Evolutionary conservation across 257 asterid genomes (phyloP).

Genomic region (Echium plantagineum): DNA sequence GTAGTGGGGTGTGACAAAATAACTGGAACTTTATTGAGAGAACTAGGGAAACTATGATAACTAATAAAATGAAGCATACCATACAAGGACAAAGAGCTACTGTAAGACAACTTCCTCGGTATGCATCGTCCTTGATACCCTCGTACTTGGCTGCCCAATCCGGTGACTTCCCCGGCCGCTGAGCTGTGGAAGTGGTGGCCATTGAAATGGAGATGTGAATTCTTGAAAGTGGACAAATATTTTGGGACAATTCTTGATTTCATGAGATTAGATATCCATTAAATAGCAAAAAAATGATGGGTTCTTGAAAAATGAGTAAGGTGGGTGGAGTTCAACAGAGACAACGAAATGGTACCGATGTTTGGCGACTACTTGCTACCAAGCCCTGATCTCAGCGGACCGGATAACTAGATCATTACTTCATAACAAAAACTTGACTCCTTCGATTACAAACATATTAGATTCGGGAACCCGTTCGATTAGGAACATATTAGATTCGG

Average conservation of each 20-base stretch:
- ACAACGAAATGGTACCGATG: too few relatives aligned
- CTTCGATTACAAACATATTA: too few relatives aligned
- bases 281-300: too few relatives aligned
- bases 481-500: too few relatives aligned
- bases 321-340: too few relatives aligned
- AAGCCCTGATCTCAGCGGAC: too few relatives aligned
- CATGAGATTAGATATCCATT: conserved; percentile 2
- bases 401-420: too few relatives aligned
- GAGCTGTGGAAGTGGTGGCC: conserved; percentile 32
- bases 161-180: conserved; percentile 18
- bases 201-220: conserved; percentile 19
- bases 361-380: too few relatives aligned
- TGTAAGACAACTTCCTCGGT: conserved; percentile 34
- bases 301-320: too few relatives aligned
- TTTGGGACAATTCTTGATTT: conserved; percentile 1
- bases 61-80: conserved; percentile 43
- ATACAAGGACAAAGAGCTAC: conserved; percentile 81
- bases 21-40: conserved; percentile 8
- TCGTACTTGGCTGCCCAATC: conserved; percentile 20
- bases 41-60: conserved; percentile 33
- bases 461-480: too few relatives aligned
- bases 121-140: conserved; percentile 29
- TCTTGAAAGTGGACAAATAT: conserved; percentile 1
- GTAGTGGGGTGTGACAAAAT: conserved; percentile 48
- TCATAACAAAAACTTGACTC: too few relatives aligned